A percentile compares a stretch with the other conserved stretches of the same genome.
Conservation (phyloP, 257 asterid genomes). For the Craterostigma plantagineum region DNA sequence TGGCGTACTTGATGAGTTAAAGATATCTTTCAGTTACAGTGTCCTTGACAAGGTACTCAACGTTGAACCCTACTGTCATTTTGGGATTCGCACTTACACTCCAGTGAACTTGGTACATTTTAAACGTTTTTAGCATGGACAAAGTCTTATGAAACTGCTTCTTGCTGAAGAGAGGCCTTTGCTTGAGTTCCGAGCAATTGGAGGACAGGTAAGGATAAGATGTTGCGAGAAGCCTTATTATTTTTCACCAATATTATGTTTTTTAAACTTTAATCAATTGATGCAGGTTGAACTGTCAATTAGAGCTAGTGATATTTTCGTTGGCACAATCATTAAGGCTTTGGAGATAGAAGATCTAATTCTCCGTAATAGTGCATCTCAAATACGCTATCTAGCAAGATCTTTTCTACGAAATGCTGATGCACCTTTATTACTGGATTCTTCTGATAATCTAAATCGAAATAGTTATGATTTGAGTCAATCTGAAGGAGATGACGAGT, state of each 20-base stretch:
- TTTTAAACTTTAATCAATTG: conserved; percentile 3
- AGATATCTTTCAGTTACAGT: conserved; percentile 60
- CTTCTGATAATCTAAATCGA: conserved; percentile 16
- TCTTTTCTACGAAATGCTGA: conserved; percentile 61
- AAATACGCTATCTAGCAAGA: conserved; percentile 52
- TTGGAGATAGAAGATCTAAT: conserved; percentile 83
- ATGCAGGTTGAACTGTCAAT: conserved; percentile 78
- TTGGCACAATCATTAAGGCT: conserved; percentile 79
- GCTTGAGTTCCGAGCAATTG: conserved; percentile 90
- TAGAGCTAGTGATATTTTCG: conserved; percentile 55
- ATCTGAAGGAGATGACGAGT: conserved; percentile 75
- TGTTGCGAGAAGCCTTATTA: not conserved
- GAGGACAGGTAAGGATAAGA: conserved; percentile 60
- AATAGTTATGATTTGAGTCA: conserved; percentile 22
- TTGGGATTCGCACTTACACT: conserved; percentile 3
- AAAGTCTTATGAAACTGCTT: conserved; percentile 49
- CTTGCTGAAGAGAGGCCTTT: conserved; percentile 70
- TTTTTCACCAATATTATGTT: conserved; percentile 7
- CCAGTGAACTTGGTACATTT: conserved; percentile 7
- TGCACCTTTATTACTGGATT: conserved; percentile 29
- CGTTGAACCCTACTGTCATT: conserved; percentile 5
- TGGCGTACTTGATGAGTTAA: conserved; percentile 79
- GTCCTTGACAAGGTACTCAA: conserved; percentile 31
- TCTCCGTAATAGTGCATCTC: conserved; percentile 26
- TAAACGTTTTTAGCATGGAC: conserved; percentile 28